These are phyloP conservation scores for Malbranchea zuffiana DNA, from an alignment of 2,329 filamentous ascomycete species.

Conservation along the genomic window DNA sequence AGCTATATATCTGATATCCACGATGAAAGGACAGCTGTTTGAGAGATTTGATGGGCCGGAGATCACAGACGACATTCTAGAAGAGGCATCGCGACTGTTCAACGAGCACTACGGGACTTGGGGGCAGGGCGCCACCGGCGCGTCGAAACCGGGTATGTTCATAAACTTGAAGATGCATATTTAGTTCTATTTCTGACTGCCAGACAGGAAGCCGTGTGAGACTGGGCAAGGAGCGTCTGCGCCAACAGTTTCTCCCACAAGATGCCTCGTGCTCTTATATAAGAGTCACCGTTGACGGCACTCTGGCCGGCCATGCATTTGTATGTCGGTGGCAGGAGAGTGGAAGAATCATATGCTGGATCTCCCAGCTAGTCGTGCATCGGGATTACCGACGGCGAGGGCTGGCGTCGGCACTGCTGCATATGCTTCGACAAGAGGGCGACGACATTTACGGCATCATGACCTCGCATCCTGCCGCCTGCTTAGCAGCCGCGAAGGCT, in stretches of 20 bases:
- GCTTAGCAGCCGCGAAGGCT: slow-evolving; percentile 19
- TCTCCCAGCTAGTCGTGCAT: slow-evolving; percentile 35
- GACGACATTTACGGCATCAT: slow-evolving; percentile 28
- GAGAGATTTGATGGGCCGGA: slow-evolving; percentile 21
- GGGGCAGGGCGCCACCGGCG: slow-evolving; percentile 13
- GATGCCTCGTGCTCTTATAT: slow-evolving; percentile 5
- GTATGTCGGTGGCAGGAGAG: slow-evolving; percentile 27
- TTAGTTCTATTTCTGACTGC: slow-evolving; percentile 23
- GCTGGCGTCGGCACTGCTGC: slow-evolving; percentile 27
- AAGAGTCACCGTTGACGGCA: slow-evolving; percentile 11
- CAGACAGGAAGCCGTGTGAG: slow-evolving; percentile 11
- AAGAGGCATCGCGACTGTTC: slow-evolving; percentile 26
- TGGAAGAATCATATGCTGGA: slow-evolving; percentile 28
- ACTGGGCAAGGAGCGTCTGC: slow-evolving; percentile 9
- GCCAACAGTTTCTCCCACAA: slow-evolving; percentile 10
- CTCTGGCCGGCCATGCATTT: slow-evolving; percentile 22
- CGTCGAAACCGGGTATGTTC: slow-evolving; percentile 16
- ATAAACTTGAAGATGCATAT: slow-evolving; percentile 21
- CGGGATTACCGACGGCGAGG: slow-evolving; percentile 27
- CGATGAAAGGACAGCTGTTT: slow-evolving; percentile 13
- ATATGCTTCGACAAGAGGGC: slow-evolving; percentile 20
- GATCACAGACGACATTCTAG: slow-evolving; percentile 29
- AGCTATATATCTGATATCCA: too few species aligned
- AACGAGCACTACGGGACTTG: slow-evolving; percentile 29
- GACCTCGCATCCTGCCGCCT: slow-evolving; percentile 14